Percentiles rank a stretch among this genome's conserved stretches.
phyloP scores from a whole-genome alignment of 2,329 filamentous ascomycete genomes.

The Scedosporium dehoogii region DNA sequence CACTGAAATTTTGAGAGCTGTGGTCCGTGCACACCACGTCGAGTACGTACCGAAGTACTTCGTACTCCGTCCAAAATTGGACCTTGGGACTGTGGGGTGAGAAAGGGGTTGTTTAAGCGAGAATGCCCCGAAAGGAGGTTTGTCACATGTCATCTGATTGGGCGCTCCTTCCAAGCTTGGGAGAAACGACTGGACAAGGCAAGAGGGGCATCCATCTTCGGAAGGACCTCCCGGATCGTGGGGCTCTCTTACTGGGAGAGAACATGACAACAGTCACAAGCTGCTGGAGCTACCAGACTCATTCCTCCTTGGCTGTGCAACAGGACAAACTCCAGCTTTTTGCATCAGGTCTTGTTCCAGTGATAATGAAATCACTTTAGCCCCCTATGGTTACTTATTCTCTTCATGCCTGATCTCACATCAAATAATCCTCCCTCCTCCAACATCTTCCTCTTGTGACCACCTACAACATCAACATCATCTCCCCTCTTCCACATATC shows the following conservation, averaged over 20 bases:
- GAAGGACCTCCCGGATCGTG: background rate
- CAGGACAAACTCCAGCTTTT: too few relatives aligned
- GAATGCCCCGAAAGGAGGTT: background rate
- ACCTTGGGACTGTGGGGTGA: background rate
- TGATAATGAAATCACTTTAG: background rate
- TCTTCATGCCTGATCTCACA: background rate
- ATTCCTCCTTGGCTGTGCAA: background rate
- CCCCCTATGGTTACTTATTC: background rate
- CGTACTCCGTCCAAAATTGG: background rate
- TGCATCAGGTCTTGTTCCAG: background rate
- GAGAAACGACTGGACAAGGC: background rate
- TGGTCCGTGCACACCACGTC: constrained; percentile 1
- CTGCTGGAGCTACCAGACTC: background rate
- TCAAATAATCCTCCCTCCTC: background rate
- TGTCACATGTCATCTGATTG: constrained; percentile 2
- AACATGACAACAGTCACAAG: background rate
- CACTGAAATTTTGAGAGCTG: background rate
- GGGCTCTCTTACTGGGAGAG: background rate
- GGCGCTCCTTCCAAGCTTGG: background rate
- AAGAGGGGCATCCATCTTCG: background rate
- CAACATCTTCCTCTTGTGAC: too few relatives aligned
- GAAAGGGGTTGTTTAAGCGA: background rate
- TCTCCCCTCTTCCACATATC: too few relatives aligned
- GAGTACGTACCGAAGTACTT: background rate
- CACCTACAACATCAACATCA: too few relatives aligned